phyloP scores from a whole-genome alignment of 2,329 filamentous ascomycete species.

The Pseudonectria foliicola region DNA sequence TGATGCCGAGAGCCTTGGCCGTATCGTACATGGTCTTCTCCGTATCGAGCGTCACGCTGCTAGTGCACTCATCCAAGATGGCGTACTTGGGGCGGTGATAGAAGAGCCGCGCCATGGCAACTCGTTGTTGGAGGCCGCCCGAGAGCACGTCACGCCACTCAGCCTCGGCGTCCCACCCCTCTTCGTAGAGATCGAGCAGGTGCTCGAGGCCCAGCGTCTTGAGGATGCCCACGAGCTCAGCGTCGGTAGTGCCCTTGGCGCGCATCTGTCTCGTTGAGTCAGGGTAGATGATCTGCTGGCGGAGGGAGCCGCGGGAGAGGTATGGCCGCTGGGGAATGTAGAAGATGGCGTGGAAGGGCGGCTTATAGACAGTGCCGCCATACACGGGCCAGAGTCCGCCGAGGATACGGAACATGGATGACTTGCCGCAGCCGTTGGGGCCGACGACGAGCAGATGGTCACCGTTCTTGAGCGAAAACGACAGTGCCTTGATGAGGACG shows the following conservation, averaged over 20 bases:
- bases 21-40: constrained; percentile 97
- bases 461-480: constrained; percentile 77
- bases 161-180: constrained; percentile 86
- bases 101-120: constrained; percentile 91
- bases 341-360: constrained; percentile 87
- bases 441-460: constrained; percentile 93
- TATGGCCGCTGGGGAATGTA: constrained; percentile 97
- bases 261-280: constrained; percentile 85
- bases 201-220: constrained; percentile 74
- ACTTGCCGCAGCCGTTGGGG: constrained; percentile 96
- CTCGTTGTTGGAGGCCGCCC: constrained; percentile 86
- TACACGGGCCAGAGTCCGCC: constrained; percentile 98
- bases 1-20: constrained; percentile 84
- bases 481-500: constrained; percentile 76
- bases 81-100: constrained; percentile 91
- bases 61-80: constrained; percentile 95
- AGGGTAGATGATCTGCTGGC: constrained; percentile 95
- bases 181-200: constrained; percentile 67
- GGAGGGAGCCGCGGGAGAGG: constrained; percentile 80
- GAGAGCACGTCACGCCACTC: constrained; percentile 96
- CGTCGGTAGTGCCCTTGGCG: constrained; percentile 72
- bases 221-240: constrained; percentile 71
- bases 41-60: constrained; percentile 87
- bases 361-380: constrained; percentile 86
- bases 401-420: constrained; percentile 89